Evolutionary conservation across 2,329 filamentous ascomycete species (phyloP).

Genomic region (Trichoderma gracile): DNA sequence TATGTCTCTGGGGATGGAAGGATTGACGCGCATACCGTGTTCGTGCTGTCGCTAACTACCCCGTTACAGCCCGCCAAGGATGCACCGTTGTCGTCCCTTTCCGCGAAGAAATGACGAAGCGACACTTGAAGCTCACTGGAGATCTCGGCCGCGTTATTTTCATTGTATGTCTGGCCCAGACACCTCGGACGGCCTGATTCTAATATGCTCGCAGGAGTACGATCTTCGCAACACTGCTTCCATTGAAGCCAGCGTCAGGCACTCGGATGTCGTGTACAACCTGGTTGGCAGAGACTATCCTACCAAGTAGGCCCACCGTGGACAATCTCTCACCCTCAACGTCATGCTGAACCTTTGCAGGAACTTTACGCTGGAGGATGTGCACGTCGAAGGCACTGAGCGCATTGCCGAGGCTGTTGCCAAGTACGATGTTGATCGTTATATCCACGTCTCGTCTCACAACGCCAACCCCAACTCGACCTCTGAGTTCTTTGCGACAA

Average conservation of each 20-base stretch:
- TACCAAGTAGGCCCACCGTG: conserved; percentile 69
- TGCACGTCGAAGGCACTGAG: conserved; percentile 89
- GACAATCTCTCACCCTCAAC: background rate
- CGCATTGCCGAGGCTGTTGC: conserved; percentile 91
- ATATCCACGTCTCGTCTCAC: conserved; percentile 94
- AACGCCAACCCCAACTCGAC: conserved; percentile 78
- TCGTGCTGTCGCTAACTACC: conserved; percentile 30
- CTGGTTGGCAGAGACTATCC: conserved; percentile 91
- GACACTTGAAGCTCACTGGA: conserved; percentile 93
- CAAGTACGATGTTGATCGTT: conserved; percentile 97
- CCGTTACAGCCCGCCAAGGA: conserved; percentile 73
- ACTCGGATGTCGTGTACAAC: conserved; percentile 98
- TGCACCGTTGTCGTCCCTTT: conserved; percentile 92
- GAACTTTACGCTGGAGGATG: conserved; percentile 91
- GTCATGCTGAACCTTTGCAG: conserved; percentile 47
- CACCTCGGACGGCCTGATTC: conserved; percentile 5
- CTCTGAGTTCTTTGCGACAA: conserved; percentile 89
- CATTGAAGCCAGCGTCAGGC: conserved; percentile 93
- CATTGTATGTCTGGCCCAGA: conserved; percentile 56
- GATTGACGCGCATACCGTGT: background rate
- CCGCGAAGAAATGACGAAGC: conserved; percentile 97
- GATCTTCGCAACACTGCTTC: conserved; percentile 92
- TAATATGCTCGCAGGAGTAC: conserved; percentile 67
- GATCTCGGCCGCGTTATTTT: conserved; percentile 90
- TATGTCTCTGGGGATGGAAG: conserved; percentile 36